Conservation (phyloP, 1,139 yeast species). For the Kodamaea plutei region DNA sequence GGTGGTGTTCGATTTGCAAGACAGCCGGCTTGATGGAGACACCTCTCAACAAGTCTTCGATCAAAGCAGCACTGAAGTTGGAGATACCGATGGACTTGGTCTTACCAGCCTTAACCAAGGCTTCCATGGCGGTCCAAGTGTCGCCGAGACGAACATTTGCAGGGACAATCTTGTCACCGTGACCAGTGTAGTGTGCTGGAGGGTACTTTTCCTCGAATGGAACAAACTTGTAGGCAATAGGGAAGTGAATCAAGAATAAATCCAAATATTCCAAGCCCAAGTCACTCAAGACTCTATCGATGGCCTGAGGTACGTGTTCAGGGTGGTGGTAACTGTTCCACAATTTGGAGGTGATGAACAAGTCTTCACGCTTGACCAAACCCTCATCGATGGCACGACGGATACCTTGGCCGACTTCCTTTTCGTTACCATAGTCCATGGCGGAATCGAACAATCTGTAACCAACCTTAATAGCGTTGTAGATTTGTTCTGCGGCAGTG, state of each 20-base stretch:
- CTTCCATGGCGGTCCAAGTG: slow-evolving; percentile 79
- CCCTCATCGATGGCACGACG: slow-evolving; percentile 63
- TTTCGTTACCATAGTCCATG: slow-evolving; percentile 72
- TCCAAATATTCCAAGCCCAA: slow-evolving; percentile 67
- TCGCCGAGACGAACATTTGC: slow-evolving; percentile 70
- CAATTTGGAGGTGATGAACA: slow-evolving; percentile 72
- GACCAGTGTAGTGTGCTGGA: slow-evolving; percentile 67
- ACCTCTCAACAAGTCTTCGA: slow-evolving; percentile 70
- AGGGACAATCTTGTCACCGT: slow-evolving; percentile 45
- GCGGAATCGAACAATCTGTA: slow-evolving; percentile 78
- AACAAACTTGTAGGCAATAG: slow-evolving; percentile 68
- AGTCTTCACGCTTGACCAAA: slow-evolving; percentile 64
- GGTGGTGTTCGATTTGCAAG: slow-evolving; percentile 83
- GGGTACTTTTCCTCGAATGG: slow-evolving; percentile 75
- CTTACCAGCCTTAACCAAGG: slow-evolving; percentile 53
- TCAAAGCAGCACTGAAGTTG: slow-evolving; percentile 67
- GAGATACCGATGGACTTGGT: slow-evolving; percentile 79
- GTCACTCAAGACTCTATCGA: slow-evolving; percentile 60
- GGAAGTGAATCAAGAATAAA: slow-evolving; percentile 76
- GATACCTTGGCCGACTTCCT: slow-evolving; percentile 69
- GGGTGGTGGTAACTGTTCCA: slow-evolving; percentile 79
- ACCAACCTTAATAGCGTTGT: slow-evolving; percentile 65
- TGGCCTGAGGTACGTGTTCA: slow-evolving; percentile 51
- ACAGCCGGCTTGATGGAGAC: slow-evolving; percentile 74
- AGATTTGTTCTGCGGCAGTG: slow-evolving; percentile 55